Percentiles rank a stretch among this genome's conserved stretches.
Evolutionary conservation across 2,329 filamentous ascomycete genomes (phyloP).

Genomic region (Pestalotiopsis sp.): DNA sequence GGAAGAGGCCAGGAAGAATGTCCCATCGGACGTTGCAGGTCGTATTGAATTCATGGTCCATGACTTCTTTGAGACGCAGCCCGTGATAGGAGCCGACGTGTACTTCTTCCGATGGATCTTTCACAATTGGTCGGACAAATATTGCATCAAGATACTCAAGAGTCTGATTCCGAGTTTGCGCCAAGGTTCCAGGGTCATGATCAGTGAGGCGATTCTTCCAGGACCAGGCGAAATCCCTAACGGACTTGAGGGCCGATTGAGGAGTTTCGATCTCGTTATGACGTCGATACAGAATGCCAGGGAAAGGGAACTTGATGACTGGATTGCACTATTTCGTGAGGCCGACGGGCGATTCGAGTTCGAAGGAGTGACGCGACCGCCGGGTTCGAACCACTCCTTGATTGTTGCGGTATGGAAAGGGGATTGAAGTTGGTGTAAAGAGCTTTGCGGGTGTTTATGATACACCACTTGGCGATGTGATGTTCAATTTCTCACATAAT

Average conservation of each 20-base stretch:
- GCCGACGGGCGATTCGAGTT: not conserved
- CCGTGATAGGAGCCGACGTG: conserved; percentile 39
- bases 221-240: not conserved
- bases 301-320: not conserved
- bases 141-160: conserved; percentile 35
- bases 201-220: conserved; percentile 20
- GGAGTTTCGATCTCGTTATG: not conserved
- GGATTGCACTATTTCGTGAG: not conserved
- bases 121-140: conserved; percentile 50
- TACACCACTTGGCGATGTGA: not conserved
- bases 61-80: conserved; percentile 47
- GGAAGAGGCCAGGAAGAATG: conserved; percentile 45
- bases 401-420: not conserved
- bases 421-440: not conserved
- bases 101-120: conserved; percentile 50
- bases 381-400: not conserved
- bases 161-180: conserved; percentile 42
- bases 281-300: not conserved
- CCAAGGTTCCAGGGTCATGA: conserved; percentile 37
- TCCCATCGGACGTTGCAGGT: conserved; percentile 31
- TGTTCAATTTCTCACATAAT: not conserved
- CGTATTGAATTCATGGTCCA: conserved; percentile 36
- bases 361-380: not conserved
- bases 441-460: no score
- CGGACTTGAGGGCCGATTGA: not conserved